Conservation (phyloP, 139 green algal species). For the Ostreobium quekettii region DNA sequence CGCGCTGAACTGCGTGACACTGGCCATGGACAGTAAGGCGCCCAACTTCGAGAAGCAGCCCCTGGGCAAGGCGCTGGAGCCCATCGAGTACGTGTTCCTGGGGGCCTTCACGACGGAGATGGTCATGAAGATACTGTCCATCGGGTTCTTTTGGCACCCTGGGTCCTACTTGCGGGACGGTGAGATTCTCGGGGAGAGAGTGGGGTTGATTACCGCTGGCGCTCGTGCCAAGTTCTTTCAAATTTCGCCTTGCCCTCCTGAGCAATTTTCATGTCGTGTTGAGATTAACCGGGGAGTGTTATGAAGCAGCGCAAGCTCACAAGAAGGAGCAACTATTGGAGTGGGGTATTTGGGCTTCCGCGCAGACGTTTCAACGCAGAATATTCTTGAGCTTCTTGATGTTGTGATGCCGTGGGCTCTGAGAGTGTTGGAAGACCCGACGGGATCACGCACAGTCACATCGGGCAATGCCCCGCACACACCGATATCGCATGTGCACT, state of each 20-base stretch:
- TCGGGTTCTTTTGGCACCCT: constrained; percentile 25
- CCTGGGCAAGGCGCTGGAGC: constrained; percentile 9
- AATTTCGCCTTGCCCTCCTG: not conserved
- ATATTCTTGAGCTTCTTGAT: no score
- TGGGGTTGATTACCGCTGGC: not conserved
- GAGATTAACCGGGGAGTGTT: not conserved
- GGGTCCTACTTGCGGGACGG: constrained; percentile 44
- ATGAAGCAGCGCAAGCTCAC: no score
- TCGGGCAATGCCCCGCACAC: no score
- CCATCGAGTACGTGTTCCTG: constrained; percentile 42
- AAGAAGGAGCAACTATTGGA: no score
- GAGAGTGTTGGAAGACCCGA: no score
- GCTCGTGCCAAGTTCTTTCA: not conserved
- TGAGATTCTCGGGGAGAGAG: constrained; percentile 17
- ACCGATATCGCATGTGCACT: no score
- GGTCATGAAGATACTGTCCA: constrained; percentile 41
- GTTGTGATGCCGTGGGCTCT: no score
- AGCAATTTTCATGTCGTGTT: not conserved
- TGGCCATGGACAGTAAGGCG: constrained; percentile 29
- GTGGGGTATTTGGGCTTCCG: no score
- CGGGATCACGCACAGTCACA: no score
- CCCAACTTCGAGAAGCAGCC: constrained; percentile 22
- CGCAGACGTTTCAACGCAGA: no score
- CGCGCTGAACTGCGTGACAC: constrained; percentile 33
- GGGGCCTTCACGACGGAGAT: constrained; percentile 48